Evolutionary conservation across 495 filamentous ascomycete species (phyloP).

Genomic region (Hypoxylon rickii): DNA sequence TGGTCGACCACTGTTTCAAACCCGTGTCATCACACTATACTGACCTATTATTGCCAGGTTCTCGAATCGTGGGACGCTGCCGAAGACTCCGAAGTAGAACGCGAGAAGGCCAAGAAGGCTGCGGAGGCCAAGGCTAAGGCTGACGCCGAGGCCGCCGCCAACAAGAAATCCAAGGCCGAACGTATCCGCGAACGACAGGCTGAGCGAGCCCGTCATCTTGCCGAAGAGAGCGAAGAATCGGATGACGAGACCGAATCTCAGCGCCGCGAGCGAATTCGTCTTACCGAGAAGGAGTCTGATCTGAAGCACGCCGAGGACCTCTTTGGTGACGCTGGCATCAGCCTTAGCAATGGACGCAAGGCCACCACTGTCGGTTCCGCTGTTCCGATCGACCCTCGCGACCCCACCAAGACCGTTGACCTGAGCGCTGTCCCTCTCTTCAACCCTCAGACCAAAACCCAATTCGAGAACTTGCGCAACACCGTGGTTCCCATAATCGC

Average conservation of each 20-base stretch:
- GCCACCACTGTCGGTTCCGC: constrained; percentile 60
- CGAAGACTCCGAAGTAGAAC: constrained; percentile 95
- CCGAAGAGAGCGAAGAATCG: constrained; percentile 60
- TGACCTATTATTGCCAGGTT: constrained; percentile 58
- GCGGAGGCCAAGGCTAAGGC: constrained; percentile 87
- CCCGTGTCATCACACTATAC: background rate
- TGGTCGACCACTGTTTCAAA: background rate
- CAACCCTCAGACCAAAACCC: constrained; percentile 82
- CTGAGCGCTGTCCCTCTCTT: constrained; percentile 79
- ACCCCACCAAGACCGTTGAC: constrained; percentile 80
- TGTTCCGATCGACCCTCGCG: constrained; percentile 66
- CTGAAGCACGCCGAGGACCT: constrained; percentile 90
- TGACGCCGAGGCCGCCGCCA: constrained; percentile 86
- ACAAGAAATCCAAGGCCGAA: constrained; percentile 87
- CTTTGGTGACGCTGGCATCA: constrained; percentile 78
- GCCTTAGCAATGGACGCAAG: constrained; percentile 61
- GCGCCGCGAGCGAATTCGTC: constrained; percentile 71
- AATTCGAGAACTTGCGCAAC: constrained; percentile 77
- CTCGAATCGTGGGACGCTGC: constrained; percentile 97
- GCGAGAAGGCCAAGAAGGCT: constrained; percentile 87
- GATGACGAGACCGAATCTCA: constrained; percentile 72
- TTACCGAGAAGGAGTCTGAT: constrained; percentile 84
- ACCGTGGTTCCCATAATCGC: constrained; percentile 75
- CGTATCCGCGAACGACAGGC: constrained; percentile 79
- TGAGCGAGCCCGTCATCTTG: constrained; percentile 53